phyloP scores from a whole-genome alignment of 345 rosid genomes.

The Arabis alpina region DNA sequence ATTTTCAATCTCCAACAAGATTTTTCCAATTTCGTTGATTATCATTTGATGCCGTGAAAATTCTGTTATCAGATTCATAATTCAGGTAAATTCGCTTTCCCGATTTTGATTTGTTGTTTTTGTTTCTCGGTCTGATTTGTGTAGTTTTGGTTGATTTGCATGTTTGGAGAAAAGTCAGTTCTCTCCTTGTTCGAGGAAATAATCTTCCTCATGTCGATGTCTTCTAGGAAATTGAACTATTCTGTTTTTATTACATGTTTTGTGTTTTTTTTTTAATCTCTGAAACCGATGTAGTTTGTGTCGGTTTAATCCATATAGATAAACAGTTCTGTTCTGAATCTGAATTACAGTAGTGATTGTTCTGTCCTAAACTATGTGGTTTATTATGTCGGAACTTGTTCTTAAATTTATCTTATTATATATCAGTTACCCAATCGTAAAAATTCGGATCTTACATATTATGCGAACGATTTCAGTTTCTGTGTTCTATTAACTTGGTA shows the following conservation, averaged over 20 bases:
- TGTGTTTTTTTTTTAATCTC: neutral
- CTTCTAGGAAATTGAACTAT: conserved; percentile 36
- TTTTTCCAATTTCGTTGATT: neutral
- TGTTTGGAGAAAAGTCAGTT: conserved; percentile 12
- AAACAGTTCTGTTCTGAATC: conserved; percentile 3
- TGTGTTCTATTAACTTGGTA: neutral
- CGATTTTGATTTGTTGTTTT: neutral
- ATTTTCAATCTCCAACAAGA: neutral
- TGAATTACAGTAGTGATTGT: neutral
- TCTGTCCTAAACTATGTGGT: conserved; percentile 1
- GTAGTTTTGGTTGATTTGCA: conserved; percentile 8
- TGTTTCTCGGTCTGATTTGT: neutral
- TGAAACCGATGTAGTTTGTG: conserved; percentile 22
- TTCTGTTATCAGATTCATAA: conserved; percentile 24
- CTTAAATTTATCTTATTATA: no score
- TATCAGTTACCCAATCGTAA: no score
- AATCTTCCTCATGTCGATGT: conserved; percentile 25
- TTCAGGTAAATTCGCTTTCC: conserved; percentile 26
- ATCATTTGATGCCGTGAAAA: conserved; percentile 30
- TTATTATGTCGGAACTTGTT: no score
- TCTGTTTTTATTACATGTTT: conserved; percentile 3
- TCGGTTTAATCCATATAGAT: conserved; percentile 11
- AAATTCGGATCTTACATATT: no score
- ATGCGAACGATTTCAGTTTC: neutral
- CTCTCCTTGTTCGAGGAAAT: neutral